Conservation (phyloP, 2,329 filamentous ascomycete species). For the Trichoderma hamatum region DNA sequence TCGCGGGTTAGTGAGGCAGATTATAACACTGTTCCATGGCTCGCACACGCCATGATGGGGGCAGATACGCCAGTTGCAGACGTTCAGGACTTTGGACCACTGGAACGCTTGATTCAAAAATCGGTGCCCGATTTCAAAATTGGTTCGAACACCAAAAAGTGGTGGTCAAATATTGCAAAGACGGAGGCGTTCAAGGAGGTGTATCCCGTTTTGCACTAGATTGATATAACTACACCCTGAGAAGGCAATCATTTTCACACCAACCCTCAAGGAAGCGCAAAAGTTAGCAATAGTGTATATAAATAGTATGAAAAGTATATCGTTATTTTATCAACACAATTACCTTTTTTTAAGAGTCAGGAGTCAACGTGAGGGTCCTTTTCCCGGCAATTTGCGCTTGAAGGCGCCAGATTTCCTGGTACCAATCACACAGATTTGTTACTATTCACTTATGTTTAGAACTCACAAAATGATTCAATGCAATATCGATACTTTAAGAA, state of each 20-base stretch:
- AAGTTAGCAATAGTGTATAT: neutral
- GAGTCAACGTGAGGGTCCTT: neutral
- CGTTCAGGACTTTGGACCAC: constrained; percentile 6
- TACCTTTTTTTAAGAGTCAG: neutral
- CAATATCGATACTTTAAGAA: neutral
- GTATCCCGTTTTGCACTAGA: constrained; percentile 23
- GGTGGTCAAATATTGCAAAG: constrained; percentile 23
- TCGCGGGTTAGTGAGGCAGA: constrained; percentile 30
- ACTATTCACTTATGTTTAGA: neutral
- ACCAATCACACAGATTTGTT: neutral
- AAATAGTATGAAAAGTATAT: neutral
- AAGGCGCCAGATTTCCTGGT: neutral
- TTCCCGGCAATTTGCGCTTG: neutral
- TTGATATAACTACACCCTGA: too few relatives aligned
- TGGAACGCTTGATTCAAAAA: constrained; percentile 15
- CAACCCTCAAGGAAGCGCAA: neutral
- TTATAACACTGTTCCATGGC: constrained; percentile 30
- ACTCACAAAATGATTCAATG: neutral
- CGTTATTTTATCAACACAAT: neutral
- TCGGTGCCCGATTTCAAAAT: constrained; percentile 20
- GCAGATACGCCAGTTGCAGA: neutral
- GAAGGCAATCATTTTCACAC: too few relatives aligned
- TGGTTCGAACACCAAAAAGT: constrained; percentile 19
- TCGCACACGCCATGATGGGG: constrained; percentile 30
- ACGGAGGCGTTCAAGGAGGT: constrained; percentile 25